Base-by-base conservation (phyloP, 1,139 yeast genomes). In the Scheffersomyces parashehatae region DNA sequence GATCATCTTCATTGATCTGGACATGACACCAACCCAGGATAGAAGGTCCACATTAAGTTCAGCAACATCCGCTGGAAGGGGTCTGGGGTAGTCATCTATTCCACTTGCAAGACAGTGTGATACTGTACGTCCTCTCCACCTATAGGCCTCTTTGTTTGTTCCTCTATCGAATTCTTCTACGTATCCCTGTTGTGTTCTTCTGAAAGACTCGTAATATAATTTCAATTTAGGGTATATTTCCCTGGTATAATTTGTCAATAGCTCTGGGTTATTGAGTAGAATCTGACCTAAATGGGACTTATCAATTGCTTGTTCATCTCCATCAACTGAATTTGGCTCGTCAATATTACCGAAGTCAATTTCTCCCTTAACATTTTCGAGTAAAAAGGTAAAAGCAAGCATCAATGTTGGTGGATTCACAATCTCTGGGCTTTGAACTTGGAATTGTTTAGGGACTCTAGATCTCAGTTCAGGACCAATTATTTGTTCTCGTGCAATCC, bases 401-500 rank as follows among this genome's bases (percentile, higher is more conserved):
- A 91, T 82, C 53, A 93, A 65, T 0, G 99, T 95, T 13, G 99
- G 99, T 1, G 99, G 99, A 55, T 93, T 93, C 5, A 97, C 98
- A 56, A 88, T 85, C 47, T 85, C 81, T 4, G 97, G 96, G 60
- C 88, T 87, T 64, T 95, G 99, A 8, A 82, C 85, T 52, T 78
- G 35, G 60, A 93, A 93, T 52, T 87, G 87, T n/a, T 64, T 70
- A 0, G 99, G 99, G 3, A 93, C 99, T 55, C 88, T 82, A 36
- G 87, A 79, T 58, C 98, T 79, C 43, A 93, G 91, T 61, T 93
- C 99, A 3, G 83, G 84, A 0, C 99, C 99, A 42, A 93, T 71
- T 34, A 95, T 93, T 56, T 90, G 96, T 61, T 93, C 99, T 45
- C 99, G 77, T 2, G 97, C 97, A 54, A 93, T 87, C 98, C 98